Evolutionary conservation across 495 filamentous ascomycete species (phyloP).

Genomic region (Aspergillus coremiiformis): DNA sequence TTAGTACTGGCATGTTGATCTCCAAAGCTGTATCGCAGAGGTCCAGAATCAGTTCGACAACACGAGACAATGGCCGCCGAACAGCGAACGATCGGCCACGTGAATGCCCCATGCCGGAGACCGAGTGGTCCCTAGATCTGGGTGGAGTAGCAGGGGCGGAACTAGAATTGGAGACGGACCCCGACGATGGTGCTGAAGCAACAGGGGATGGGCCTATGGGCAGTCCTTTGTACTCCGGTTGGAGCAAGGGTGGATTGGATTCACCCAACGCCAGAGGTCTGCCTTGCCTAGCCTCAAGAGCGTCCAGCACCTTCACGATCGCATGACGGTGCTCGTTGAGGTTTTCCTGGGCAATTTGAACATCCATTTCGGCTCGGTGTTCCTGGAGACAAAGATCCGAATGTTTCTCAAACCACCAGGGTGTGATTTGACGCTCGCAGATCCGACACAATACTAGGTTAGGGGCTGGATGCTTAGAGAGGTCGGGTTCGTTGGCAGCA

Average conservation of each 20-base stretch:
- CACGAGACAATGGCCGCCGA: conserved; percentile 77
- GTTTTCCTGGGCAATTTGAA: conserved; percentile 88
- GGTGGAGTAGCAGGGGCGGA: conserved; percentile 63
- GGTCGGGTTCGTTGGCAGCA: conserved; percentile 81
- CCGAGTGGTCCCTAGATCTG: conserved; percentile 75
- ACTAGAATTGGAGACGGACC: conserved; percentile 53
- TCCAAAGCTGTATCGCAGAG: conserved; percentile 93
- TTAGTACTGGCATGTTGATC: conserved; percentile 87
- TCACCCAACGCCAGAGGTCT: conserved; percentile 56
- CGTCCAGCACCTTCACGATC: conserved; percentile 94
- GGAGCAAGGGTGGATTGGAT: conserved; percentile 37
- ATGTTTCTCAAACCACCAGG: conserved; percentile 99
- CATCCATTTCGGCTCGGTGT: conserved; percentile 93
- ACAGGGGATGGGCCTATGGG: conserved; percentile 65
- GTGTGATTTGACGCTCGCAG: conserved; percentile 94
- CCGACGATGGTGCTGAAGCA: conserved; percentile 49
- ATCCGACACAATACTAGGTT: conserved; percentile 90
- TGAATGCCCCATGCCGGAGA: conserved; percentile 60
- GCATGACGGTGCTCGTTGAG: conserved; percentile 88
- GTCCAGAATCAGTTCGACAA: conserved; percentile 90
- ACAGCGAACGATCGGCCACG: conserved; percentile 80
- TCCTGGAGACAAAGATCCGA: conserved; percentile 94
- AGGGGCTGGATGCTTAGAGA: conserved; percentile 74
- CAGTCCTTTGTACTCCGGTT: conserved; percentile 85
- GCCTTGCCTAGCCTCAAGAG: conserved; percentile 73